These are phyloP conservation scores for Botrytis byssoidea DNA, from an alignment of 2,329 filamentous ascomycete species.

Conservation along the genomic window DNA sequence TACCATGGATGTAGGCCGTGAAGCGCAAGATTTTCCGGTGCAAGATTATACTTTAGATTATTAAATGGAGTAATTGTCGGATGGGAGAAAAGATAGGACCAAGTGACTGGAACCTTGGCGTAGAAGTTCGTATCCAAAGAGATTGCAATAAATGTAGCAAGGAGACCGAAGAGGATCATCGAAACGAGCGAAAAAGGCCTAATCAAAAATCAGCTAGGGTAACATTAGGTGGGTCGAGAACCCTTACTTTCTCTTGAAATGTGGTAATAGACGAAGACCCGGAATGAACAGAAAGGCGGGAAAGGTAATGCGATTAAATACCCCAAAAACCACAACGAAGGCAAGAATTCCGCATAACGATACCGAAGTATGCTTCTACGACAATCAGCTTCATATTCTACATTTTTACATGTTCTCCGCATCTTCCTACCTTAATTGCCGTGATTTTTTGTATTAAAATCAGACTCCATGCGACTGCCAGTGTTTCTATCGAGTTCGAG, in stretches of 20 bases:
- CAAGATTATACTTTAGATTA: constrained; percentile 73
- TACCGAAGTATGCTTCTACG: constrained; percentile 69
- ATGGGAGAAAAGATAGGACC: constrained; percentile 60
- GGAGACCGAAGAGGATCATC: constrained; percentile 61
- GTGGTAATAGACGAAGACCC: constrained; percentile 76
- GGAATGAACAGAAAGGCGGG: constrained; percentile 89
- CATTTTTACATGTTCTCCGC: not conserved
- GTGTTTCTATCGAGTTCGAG: constrained; percentile 93
- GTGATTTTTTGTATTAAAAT: constrained; percentile 87
- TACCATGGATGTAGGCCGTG: constrained; percentile 79
- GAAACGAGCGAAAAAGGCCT: constrained; percentile 62
- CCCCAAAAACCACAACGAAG: constrained; percentile 76
- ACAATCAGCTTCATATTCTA: constrained; percentile 24
- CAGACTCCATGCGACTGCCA: constrained; percentile 89
- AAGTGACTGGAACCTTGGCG: constrained; percentile 58
- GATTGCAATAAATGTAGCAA: constrained; percentile 71
- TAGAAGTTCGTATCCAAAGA: constrained; percentile 86
- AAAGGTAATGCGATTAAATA: constrained; percentile 97
- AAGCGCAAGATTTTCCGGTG: constrained; percentile 65
- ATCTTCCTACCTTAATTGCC: constrained; percentile 63
- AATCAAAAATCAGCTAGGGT: constrained; percentile 24
- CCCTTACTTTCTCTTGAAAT: constrained; percentile 76
- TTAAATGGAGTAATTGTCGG: constrained; percentile 77
- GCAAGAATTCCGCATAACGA: constrained; percentile 76
- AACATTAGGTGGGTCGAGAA: not conserved